Evolutionary conservation across 148 eudicot genomes (phyloP), one percentile per base, ranked within the genome.

Genomic region (Fallopia convolvulus): DNA sequence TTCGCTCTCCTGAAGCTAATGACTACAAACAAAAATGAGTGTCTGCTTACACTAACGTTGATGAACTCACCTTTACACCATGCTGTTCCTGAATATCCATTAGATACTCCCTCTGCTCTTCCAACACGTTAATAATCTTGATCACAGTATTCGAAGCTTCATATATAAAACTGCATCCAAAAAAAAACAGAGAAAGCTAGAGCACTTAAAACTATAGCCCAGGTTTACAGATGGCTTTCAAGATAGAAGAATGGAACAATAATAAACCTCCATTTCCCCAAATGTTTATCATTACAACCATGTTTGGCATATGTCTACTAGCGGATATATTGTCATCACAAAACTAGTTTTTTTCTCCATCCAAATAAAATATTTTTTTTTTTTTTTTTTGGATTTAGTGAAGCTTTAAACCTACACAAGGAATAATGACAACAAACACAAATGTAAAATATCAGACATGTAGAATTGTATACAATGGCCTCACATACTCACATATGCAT

Each of bases 11-110:
- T 15, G 44, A 39, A 39, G 10, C 44, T 68, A 21, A 5, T 60
- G 32, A 47, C 49, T 30, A 42, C 40, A 52, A 36, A 33, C 14
- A 33, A 32, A 61, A 39, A 40, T 33, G 0, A 53, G 23, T 3
- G 3, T 23, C 32, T 8, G 46, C 33, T 39, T 66, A 10, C 32
- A 46, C 56, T 40, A 74, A 5, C 39, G 49, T 61, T 72, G 50
- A 23, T 44, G 30, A 74, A 78, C 88, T 83, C 77, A 91, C 99
- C 90, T 81, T 77, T 33, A 93, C 97, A 33, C 82, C 91, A 82
- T 95, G 93, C 83, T 91, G 91, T 85, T 91, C 99, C 79, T 95
- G 99, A 83, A 95, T 87, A 83, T 89, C 80, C 76, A 92, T 74
- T 78, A 95, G 91, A 68, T 90, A 85, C 44, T 80, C 85, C 82